Conservation (phyloP, 2,329 filamentous ascomycete genomes). For the Colletotrichum sp. region DNA sequence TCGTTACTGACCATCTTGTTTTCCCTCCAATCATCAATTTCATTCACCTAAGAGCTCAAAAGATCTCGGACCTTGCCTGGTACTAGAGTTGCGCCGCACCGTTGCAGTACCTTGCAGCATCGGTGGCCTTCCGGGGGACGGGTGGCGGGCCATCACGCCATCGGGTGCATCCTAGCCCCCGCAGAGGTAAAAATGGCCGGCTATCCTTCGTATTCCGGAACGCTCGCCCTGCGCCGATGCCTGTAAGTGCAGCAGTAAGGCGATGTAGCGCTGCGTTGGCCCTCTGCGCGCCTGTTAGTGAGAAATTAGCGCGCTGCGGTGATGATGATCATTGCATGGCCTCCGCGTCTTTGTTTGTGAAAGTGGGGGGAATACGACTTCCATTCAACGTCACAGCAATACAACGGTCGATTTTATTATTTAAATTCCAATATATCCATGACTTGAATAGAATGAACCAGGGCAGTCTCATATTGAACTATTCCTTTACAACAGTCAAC, state of each 20-base stretch:
- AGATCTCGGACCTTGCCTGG: background rate
- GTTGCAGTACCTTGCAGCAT: background rate
- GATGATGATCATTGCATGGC: background rate
- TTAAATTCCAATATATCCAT: background rate
- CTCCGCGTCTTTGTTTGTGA: background rate
- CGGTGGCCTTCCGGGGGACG: background rate
- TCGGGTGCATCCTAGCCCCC: background rate
- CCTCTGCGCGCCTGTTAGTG: background rate
- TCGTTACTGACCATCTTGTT: background rate
- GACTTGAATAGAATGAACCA: background rate
- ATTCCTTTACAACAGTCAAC: background rate
- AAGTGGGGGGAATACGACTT: background rate
- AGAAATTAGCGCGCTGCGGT: background rate
- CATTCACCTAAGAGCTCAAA: background rate
- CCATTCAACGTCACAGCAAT: background rate
- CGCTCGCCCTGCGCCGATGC: background rate
- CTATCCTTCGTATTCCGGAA: background rate
- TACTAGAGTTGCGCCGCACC: background rate
- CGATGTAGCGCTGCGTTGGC: background rate
- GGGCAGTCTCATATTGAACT: background rate
- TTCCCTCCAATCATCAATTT: background rate
- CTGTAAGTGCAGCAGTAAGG: background rate
- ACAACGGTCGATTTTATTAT: background rate
- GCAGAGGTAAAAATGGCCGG: background rate
- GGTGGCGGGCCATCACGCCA: background rate